Conservation (phyloP, 805 yeast genomes). For the Saitoella complicata region DNA sequence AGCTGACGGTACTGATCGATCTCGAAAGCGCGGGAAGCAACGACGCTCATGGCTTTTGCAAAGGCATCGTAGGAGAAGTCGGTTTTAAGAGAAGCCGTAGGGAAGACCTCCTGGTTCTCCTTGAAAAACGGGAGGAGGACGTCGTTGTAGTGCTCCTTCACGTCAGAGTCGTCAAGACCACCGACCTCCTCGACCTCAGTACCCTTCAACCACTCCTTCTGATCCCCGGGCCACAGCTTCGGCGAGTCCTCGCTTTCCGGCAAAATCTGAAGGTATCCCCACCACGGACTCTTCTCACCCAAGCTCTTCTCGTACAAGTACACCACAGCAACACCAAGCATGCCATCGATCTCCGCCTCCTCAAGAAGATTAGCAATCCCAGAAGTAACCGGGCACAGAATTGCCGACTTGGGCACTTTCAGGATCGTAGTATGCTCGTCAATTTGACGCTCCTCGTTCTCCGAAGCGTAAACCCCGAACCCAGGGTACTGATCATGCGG, state of each 20-base stretch:
- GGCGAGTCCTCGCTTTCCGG: conserved; percentile 22
- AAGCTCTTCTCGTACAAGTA: conserved; percentile 53
- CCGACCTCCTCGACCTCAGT: conserved; percentile 49
- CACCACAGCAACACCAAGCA: conserved; percentile 49
- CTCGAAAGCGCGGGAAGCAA: conserved; percentile 67
- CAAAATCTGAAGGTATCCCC: conserved; percentile 41
- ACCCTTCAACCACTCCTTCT: conserved; percentile 30
- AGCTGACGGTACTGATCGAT: conserved; percentile 61
- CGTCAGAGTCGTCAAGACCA: conserved; percentile 35
- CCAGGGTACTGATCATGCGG: neutral
- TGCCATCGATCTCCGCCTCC: conserved; percentile 46
- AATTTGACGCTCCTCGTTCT: conserved; percentile 11
- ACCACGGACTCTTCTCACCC: conserved; percentile 68
- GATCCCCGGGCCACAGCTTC: conserved; percentile 43
- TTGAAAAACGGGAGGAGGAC: conserved; percentile 20
- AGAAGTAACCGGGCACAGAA: conserved; percentile 23
- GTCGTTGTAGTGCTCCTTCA: conserved; percentile 24
- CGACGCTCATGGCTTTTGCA: conserved; percentile 37
- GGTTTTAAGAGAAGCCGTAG: neutral
- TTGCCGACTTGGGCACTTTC: conserved; percentile 20
- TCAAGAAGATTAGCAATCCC: conserved; percentile 47
- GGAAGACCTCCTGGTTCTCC: conserved; percentile 4
- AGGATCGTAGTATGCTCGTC: conserved; percentile 22
- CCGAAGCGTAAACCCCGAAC: neutral
- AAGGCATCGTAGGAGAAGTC: conserved; percentile 18